Evolutionary conservation across 805 yeast species (phyloP).

Genomic region (Suhomyces emberorum): DNA sequence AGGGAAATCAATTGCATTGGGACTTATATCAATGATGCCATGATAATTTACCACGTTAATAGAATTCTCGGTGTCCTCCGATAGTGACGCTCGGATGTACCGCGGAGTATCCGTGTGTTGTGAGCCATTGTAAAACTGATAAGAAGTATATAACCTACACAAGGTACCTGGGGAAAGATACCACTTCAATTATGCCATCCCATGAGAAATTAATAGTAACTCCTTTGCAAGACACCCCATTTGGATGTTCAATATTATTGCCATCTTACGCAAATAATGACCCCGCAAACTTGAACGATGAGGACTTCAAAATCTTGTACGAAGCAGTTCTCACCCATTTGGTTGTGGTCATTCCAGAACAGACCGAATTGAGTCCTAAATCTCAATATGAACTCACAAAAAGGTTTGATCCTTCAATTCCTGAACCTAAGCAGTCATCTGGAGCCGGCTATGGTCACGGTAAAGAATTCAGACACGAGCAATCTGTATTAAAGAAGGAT

Average conservation of each 20-base stretch:
- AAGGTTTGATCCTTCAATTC: constrained; percentile 69
- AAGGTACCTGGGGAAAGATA: no score
- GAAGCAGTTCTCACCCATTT: constrained; percentile 65
- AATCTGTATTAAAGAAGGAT: constrained; percentile 71
- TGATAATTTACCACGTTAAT: no score
- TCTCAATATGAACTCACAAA: constrained; percentile 76
- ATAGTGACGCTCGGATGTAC: constrained; percentile 5
- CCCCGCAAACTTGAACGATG: constrained; percentile 64
- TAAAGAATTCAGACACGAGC: constrained; percentile 53
- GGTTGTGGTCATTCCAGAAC: constrained; percentile 73
- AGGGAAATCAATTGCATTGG: no score
- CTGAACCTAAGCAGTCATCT: constrained; percentile 32
- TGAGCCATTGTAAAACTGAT: constrained; percentile 1
- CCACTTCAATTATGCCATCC: constrained; percentile 5
- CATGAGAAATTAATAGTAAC: constrained; percentile 22
- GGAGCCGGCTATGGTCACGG: constrained; percentile 80
- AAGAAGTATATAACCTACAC: neutral
- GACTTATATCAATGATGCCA: no score
- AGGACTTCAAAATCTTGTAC: constrained; percentile 59
- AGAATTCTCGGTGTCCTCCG: no score
- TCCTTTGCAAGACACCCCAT: constrained; percentile 49
- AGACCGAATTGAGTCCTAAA: constrained; percentile 62
- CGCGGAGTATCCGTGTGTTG: constrained; percentile 6
- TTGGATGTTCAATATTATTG: constrained; percentile 66
- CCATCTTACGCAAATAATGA: constrained; percentile 67